Percentiles rank a stretch among this genome's conserved stretches.
phyloP scores from a whole-genome alignment of 257 asterid species.

The Osmanthus fragrans region DNA sequence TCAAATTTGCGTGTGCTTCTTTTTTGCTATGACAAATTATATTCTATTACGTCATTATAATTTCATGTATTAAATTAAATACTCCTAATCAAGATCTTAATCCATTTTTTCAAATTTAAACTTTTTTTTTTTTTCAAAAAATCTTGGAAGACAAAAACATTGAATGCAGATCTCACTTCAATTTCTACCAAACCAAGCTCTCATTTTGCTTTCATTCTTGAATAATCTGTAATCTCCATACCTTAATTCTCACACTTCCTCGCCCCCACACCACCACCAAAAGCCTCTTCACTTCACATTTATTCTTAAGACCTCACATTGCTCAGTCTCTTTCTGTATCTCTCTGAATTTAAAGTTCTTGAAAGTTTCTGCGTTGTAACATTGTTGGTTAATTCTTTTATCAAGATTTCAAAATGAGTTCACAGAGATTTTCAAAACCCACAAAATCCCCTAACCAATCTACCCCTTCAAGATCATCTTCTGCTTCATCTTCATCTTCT shows the following conservation, averaged over 20 bases:
- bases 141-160: neutral
- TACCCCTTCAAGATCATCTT: constrained; percentile 30
- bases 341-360: neutral
- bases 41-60: no score
- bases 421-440: constrained; percentile 75
- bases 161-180: constrained; percentile 34
- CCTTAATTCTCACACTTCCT: constrained; percentile 10
- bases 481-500: constrained; percentile 51
- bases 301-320: constrained; percentile 11
- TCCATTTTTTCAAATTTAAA: neutral
- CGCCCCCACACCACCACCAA: neutral
- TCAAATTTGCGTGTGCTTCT: no score
- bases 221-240: constrained; percentile 12
- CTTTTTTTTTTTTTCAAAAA: neutral
- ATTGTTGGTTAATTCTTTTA: neutral
- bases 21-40: no score
- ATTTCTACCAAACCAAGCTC: constrained; percentile 29
- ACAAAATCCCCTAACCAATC: constrained; percentile 62
- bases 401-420: constrained; percentile 35
- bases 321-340: constrained; percentile 1
- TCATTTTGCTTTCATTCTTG: constrained; percentile 33
- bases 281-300: constrained; percentile 8
- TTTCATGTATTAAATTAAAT: no score
- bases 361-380: neutral
- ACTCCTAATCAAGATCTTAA: neutral